Conservation (phyloP, 2,329 filamentous ascomycete genomes). For the Penicillium expansum region DNA sequence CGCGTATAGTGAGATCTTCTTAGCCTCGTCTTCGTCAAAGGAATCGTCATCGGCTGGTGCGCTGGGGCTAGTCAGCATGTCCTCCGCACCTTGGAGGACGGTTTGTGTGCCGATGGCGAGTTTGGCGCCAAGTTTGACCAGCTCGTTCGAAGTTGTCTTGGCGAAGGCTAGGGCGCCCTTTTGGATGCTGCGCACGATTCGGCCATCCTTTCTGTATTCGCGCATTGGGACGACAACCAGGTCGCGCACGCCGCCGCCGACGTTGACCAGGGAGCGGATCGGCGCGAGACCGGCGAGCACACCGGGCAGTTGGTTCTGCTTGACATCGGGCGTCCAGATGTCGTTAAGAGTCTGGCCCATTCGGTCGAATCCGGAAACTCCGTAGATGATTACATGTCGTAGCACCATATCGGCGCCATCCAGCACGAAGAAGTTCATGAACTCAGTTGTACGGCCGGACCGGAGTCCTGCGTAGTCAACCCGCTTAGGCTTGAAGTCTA, state of each 20-base stretch:
- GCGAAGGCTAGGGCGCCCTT: constrained; percentile 90
- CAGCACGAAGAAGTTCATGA: constrained; percentile 97
- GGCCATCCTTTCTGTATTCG: constrained; percentile 91
- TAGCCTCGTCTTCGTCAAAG: constrained; percentile 64
- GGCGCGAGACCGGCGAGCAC: constrained; percentile 86
- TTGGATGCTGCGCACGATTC: constrained; percentile 84
- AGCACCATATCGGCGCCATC: constrained; percentile 85
- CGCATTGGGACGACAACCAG: constrained; percentile 84
- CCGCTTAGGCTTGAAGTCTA: constrained; percentile 98
- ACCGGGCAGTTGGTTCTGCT: constrained; percentile 79
- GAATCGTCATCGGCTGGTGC: constrained; percentile 52
- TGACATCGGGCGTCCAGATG: constrained; percentile 94
- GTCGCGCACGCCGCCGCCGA: constrained; percentile 81
- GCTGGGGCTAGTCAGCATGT: constrained; percentile 55
- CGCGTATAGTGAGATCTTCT: constrained; percentile 85
- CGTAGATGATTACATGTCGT: constrained; percentile 87
- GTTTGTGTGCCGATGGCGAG: constrained; percentile 92
- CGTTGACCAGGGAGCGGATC: constrained; percentile 85
- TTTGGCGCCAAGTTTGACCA: constrained; percentile 93
- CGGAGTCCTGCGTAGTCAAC: constrained; percentile 91
- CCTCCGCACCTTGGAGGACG: constrained; percentile 85
- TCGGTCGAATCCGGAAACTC: constrained; percentile 84
- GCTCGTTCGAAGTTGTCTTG: constrained; percentile 86
- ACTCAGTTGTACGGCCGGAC: constrained; percentile 91
- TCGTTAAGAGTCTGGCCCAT: constrained; percentile 88